Percentiles rank a stretch among this genome's conserved stretches.
These are phyloP conservation scores for Monascus purpureus DNA, from an alignment of 495 filamentous ascomycete species.

Conservation along the genomic window DNA sequence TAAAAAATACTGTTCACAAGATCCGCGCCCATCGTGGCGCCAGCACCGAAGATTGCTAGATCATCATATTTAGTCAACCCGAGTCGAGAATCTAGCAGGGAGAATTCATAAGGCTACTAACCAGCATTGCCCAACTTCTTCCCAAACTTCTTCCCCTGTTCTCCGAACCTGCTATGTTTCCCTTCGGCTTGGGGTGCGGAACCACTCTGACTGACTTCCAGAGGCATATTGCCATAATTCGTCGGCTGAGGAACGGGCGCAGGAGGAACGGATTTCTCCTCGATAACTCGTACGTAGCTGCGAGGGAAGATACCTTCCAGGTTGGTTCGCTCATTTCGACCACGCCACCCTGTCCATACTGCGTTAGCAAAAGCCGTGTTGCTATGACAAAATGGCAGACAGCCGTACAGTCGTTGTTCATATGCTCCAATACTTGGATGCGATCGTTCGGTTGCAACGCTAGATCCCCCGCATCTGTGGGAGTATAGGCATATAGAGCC, in stretches of 20 bases:
- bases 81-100: background rate
- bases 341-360: conserved; percentile 69
- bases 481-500: conserved; percentile 72
- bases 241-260: conserved; percentile 24
- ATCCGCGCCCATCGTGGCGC: conserved; percentile 80
- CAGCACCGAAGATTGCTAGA: conserved; percentile 60
- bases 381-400: no score
- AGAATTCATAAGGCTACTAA: conserved; percentile 21
- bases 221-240: conserved; percentile 39
- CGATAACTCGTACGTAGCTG: conserved; percentile 60
- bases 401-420: conserved; percentile 87
- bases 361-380: no score
- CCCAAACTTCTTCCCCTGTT: conserved; percentile 43
- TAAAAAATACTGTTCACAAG: conserved; percentile 90
- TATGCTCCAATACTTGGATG: conserved; percentile 70
- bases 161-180: conserved; percentile 32
- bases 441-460: conserved; percentile 61
- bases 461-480: conserved; percentile 65
- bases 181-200: conserved; percentile 13
- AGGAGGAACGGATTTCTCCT: conserved; percentile 23
- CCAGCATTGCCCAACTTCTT: conserved; percentile 43
- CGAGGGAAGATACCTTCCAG: conserved; percentile 83
- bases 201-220: conserved; percentile 35
- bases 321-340: conserved; percentile 64
- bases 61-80: background rate